phyloP scores from a whole-genome alignment of 1,284 basidiomycete species.

The Cryptococcus jaspeensis region DNA sequence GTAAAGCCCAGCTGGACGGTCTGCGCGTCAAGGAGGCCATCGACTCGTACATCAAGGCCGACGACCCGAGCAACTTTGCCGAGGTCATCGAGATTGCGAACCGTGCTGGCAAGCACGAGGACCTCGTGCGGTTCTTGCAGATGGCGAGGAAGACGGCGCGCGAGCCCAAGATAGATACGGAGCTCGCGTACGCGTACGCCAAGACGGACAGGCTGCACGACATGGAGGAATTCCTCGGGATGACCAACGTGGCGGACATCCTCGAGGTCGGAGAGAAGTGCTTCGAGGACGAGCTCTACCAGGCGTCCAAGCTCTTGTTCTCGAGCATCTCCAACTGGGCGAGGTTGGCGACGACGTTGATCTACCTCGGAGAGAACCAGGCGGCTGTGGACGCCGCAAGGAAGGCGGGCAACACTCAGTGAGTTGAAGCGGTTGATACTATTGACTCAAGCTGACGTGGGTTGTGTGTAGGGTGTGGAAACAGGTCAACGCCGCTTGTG shows the following conservation, averaged over 20 bases:
- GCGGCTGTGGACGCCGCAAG: slow-evolving; percentile 96
- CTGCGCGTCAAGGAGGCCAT: slow-evolving; percentile 98
- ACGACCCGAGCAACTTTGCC: slow-evolving; percentile 90
- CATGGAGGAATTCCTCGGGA: slow-evolving; percentile 98
- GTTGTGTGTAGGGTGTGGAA: slow-evolving; percentile 85
- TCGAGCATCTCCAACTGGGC: slow-evolving; percentile 98
- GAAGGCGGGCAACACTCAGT: slow-evolving; percentile 98
- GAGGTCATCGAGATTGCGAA: slow-evolving; percentile 97
- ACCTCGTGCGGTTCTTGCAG: slow-evolving; percentile 94
- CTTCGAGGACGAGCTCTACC: slow-evolving; percentile 97
- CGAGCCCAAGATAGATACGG: slow-evolving; percentile 97
- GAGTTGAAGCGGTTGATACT: slow-evolving; percentile 42
- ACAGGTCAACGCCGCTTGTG: slow-evolving; percentile 97
- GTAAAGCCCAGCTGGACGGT: slow-evolving; percentile 99
- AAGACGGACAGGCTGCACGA: slow-evolving; percentile 96
- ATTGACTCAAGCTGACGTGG: background rate
- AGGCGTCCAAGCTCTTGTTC: slow-evolving; percentile 94
- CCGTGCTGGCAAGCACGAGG: slow-evolving; percentile 96
- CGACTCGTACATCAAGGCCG: slow-evolving; percentile 98
- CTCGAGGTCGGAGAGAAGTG: slow-evolving; percentile 97
- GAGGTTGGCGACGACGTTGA: slow-evolving; percentile 93
- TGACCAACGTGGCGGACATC: slow-evolving; percentile 98
- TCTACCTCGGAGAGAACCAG: slow-evolving; percentile 98
- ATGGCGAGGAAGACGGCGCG: slow-evolving; percentile 99
- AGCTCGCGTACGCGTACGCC: slow-evolving; percentile 93